A percentile compares a stretch with the other conserved stretches of the same genome.
phyloP scores from a whole-genome alignment of 106 monocot species.

The Dactylorhiza incarnata region DNA sequence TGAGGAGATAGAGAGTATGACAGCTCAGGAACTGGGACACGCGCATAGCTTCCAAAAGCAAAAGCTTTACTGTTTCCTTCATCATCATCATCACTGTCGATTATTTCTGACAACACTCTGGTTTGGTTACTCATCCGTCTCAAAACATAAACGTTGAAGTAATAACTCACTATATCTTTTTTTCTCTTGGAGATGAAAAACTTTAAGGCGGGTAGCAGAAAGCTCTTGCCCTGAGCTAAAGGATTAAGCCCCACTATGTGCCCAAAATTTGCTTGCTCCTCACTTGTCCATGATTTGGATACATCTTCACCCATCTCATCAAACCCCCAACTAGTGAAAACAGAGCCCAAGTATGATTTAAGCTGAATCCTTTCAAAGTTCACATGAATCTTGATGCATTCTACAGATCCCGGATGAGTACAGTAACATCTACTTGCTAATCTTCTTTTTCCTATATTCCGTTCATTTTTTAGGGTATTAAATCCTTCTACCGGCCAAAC shows the following conservation, averaged over 20 bases:
- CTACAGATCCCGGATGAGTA: constrained; percentile 22
- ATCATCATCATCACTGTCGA: constrained; percentile 47
- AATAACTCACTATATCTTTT: constrained; percentile 34
- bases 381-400: constrained; percentile 39
- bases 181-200: constrained; percentile 28
- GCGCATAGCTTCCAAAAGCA: neutral
- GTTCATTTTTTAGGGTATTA: neutral
- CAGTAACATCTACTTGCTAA: constrained; percentile 15
- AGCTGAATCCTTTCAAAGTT: constrained; percentile 19
- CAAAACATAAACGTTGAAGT: constrained; percentile 39
- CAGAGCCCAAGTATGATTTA: constrained; percentile 21
- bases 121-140: constrained; percentile 33
- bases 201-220: constrained; percentile 22
- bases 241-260: constrained; percentile 24
- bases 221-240: constrained; percentile 11
- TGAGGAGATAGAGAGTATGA: constrained; percentile 6
- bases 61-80: constrained; percentile 3
- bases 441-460: constrained; percentile 27
- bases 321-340: constrained; percentile 31
- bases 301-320: constrained; percentile 49
- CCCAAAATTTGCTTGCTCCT: constrained; percentile 25
- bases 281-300: constrained; percentile 23
- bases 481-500: constrained; percentile 25
- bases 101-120: constrained; percentile 4
- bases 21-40: constrained; percentile 2